Evolutionary conservation across 1,284 basidiomycete genomes (phyloP), one percentile per base, ranked within the genome.

Genomic region (Lignosus rhinocerotis): DNA sequence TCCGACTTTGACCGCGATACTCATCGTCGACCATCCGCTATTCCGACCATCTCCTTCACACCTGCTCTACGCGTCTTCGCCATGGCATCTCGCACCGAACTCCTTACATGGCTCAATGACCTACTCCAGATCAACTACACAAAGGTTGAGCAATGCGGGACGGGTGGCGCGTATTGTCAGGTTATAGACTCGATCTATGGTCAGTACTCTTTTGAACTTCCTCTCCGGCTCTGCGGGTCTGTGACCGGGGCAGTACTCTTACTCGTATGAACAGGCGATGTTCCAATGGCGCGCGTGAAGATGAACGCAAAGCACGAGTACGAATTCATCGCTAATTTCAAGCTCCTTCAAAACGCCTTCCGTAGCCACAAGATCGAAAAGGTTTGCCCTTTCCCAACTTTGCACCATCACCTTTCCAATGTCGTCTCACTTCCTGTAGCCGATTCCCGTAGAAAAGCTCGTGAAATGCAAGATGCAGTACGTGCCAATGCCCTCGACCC

Each of bases 381-480:
- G 87, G 94, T 88, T 64, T 62, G 85, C 76, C 31, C 36, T 36
- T 53, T 33, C 36, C 32, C 46, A 7, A 14, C 43, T 16, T 17
- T 51, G 52, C 61, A 36, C 49, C 42, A 46, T 54, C n/a, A 53
- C 50, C 46, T 47, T n/a, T 34, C 25, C 25, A 25, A 25, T 25
- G 25, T 25, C 25, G 43, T 3, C 56, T 55, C 42, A 63, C 47
- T 21, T 19, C 31, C 33, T 48, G 21, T 60, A 96, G 93, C 96
- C 96, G 14, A 96, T 99, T 70, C 92, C 86, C 1, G 91, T 99
- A 31, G 96, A 98, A 66, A 89, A 83, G 68, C 85, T 99, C 53
- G 87, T 95, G 48, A 96, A 96, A 77, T 99, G 96, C 82, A 98
- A 98, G 80, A 99, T 99, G 96, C 97, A 98, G 89, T 92, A 76